Base-by-base conservation (phyloP, 306 rosid genomes). In the Gynostemma pentaphyllum region DNA sequence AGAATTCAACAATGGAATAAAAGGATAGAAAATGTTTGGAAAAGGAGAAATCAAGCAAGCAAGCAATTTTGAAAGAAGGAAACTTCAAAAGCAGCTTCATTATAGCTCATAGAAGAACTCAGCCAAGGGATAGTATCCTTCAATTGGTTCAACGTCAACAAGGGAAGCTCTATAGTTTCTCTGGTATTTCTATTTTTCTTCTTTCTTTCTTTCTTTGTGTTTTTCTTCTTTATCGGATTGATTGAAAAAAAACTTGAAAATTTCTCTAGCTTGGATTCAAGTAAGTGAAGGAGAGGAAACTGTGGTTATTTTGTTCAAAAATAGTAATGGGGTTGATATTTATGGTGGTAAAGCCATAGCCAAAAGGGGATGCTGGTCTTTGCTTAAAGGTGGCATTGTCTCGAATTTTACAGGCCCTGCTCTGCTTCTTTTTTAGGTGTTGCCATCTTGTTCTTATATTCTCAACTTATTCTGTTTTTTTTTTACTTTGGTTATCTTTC, bases 341-440 rank as follows among this genome's bases (percentile, higher is more conserved):
- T 57, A 76, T 57, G 78, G 73, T 30, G 95, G 90, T 69, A 56
- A 78, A 14, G 22, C 75, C 56, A 27, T 67, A 26, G 95, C 87
- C 1, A 63, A 83, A 56, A 40, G 75, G 13, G 77, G 70, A 3
- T 90, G 95, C 36, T 87, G 95, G 97, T 80, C 88, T 54, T 77
- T 90, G 90, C 86, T 90, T 41, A 90, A 90, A 76, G 95, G 94
- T 71, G 97, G 95, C 57, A 37, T 87, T 44, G 66, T 72, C 5
- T 82, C 68, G 0, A 56, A 81, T 62, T 69, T 72, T 34, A 74
- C 95, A 12, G 82, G 79, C 32, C 27, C 72, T 5, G 88, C 88
- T 3, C 67, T 77, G 14, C 86, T 90, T 29, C 72, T 68, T 68
- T 90, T 90, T 34, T 79, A 90, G 94, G 95, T 87, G 3, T 27